Conservation (phyloP, 108 stramenopile genomes). For the Tribonema minus region DNA sequence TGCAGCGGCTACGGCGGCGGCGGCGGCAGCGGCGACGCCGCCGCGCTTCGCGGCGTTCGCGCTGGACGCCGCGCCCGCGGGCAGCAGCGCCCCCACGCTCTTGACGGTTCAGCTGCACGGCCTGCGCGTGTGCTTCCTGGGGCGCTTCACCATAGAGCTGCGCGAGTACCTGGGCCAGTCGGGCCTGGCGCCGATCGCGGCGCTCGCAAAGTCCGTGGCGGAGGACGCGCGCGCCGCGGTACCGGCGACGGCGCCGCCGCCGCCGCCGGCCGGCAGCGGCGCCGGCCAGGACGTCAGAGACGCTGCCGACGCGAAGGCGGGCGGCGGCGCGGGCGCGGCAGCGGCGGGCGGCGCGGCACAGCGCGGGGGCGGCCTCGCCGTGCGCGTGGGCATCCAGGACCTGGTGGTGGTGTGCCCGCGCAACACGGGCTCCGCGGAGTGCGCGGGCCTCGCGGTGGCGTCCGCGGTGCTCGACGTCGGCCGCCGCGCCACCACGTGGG, state of each 20-base stretch:
- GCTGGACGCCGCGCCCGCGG: neutral
- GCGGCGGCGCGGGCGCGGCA: neutral
- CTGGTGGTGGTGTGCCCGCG: slow-evolving; percentile 2
- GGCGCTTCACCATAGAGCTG: neutral
- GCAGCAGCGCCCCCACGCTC: neutral
- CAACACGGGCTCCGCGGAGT: slow-evolving; percentile 7
- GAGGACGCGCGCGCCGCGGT: neutral
- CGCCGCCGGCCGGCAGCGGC: too few species aligned
- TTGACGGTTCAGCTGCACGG: neutral
- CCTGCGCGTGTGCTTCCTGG: slow-evolving; percentile 13
- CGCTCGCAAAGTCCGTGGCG: neutral
- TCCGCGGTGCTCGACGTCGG: too few species aligned
- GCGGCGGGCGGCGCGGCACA: too few species aligned
- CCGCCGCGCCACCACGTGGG: too few species aligned
- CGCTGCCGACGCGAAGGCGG: neutral
- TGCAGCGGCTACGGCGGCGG: neutral
- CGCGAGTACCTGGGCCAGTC: slow-evolving; percentile 1
- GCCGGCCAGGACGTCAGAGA: neutral
- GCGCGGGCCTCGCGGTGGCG: neutral
- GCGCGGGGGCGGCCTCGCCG: too few species aligned
- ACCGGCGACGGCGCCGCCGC: too few species aligned
- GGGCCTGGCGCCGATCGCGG: slow-evolving; percentile 3
- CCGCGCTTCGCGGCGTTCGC: slow-evolving; percentile 1
- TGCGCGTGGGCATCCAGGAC: neutral
- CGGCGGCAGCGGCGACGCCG: neutral